Percentiles rank a stretch among this genome's conserved stretches.
Conservation (phyloP, 1,284 basidiomycete genomes). For the Marasmius fiardii region DNA sequence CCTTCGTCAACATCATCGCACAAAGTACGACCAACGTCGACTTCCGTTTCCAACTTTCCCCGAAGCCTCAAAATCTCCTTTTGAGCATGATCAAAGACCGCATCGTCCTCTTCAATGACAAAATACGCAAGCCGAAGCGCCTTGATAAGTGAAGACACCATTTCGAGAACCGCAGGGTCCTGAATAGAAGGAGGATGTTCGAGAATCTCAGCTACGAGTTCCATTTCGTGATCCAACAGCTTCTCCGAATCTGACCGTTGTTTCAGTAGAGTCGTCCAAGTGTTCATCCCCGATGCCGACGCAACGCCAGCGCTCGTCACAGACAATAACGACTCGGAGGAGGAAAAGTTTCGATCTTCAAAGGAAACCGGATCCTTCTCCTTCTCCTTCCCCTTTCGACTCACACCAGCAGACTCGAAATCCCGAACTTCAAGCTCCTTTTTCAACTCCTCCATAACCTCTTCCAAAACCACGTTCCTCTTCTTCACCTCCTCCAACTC, state of each 20-base stretch:
- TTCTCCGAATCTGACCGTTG: neutral
- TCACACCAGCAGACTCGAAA: too few species aligned
- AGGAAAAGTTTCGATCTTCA: too few species aligned
- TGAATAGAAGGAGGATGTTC: neutral
- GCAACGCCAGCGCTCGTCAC: too few species aligned
- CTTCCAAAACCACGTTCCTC: neutral
- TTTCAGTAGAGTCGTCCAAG: neutral
- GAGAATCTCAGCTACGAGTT: neutral
- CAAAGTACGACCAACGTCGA: too few species aligned
- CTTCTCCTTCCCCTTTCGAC: too few species aligned
- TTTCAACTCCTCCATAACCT: neutral
- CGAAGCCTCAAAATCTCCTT: neutral
- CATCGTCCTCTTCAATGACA: neutral
- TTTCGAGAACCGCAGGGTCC: neutral
- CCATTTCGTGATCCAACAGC: neutral
- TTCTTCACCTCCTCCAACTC: neutral
- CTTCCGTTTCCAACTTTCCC: too few species aligned
- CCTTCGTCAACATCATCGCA: too few species aligned
- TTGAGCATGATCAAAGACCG: neutral
- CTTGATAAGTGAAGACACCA: neutral
- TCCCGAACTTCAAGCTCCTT: neutral
- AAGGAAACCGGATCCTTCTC: too few species aligned
- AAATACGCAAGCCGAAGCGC: neutral
- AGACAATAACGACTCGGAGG: too few species aligned
- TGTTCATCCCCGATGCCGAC: too few species aligned